Evolutionary conservation across 345 rosid species (phyloP).

Genomic region (Capsella bursapastoris): DNA sequence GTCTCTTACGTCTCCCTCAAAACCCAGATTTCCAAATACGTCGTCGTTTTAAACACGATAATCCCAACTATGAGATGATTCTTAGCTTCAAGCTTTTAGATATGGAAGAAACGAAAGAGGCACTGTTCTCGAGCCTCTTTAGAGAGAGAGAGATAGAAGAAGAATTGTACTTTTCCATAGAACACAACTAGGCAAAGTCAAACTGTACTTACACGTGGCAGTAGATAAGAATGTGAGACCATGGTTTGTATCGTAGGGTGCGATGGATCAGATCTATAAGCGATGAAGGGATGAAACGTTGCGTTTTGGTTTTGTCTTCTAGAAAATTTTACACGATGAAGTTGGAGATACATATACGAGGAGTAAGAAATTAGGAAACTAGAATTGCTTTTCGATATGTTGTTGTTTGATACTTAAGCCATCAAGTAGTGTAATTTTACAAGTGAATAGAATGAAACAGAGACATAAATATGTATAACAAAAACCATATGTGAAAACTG

Average conservation of each 20-base stretch:
- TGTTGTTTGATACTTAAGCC: neutral
- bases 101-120: neutral
- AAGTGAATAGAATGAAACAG: neutral
- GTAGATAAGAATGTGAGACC: neutral
- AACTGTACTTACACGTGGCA: conserved; percentile 10
- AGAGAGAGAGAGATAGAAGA: conserved; percentile 15
- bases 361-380: neutral
- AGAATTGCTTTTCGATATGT: neutral
- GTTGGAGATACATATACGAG: neutral
- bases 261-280: conserved; percentile 20
- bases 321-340: neutral
- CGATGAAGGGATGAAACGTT: neutral
- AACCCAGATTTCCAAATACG: neutral
- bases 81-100: conserved; percentile 40
- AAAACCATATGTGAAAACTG: neutral
- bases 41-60: neutral
- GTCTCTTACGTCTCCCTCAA: neutral
- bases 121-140: conserved; percentile 33
- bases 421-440: neutral
- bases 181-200: conserved; percentile 19
- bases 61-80: conserved; percentile 28
- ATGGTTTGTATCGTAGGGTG: conserved; percentile 26
- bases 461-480: neutral
- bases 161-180: conserved; percentile 7
- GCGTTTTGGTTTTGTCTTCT: neutral